phyloP scores from a whole-genome alignment of 148 eudicot genomes.

The Rhododendron henanense region DNA sequence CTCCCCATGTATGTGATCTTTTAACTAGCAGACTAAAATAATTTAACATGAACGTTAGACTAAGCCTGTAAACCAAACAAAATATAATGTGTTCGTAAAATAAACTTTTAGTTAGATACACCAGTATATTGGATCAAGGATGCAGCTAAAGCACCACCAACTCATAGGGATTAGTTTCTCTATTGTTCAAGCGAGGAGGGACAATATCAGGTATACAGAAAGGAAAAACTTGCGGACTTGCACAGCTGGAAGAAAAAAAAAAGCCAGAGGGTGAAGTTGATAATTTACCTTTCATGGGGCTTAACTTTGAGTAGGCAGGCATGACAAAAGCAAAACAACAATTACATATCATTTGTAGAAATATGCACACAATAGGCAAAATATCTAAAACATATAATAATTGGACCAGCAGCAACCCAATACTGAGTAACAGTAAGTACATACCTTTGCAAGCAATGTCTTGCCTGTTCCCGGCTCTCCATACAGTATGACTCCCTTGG shows the following conservation, averaged over 20 bases:
- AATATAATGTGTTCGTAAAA: background rate
- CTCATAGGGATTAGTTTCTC: background rate
- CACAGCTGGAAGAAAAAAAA: background rate
- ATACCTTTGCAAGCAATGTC: conserved; percentile 94
- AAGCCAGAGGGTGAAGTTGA: background rate
- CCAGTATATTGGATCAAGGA: background rate
- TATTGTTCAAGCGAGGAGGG: background rate
- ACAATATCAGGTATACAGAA: background rate
- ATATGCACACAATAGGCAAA: background rate
- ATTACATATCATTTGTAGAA: background rate
- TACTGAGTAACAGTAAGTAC: background rate
- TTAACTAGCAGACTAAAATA: background rate
- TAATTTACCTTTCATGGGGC: background rate
- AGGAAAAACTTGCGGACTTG: background rate
- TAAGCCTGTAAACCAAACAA: background rate
- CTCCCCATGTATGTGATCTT: background rate
- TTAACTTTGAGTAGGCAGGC: background rate
- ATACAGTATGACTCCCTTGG: conserved; percentile 93
- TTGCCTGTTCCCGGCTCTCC: conserved; percentile 99
- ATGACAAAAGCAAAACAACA: background rate
- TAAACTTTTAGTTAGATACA: background rate
- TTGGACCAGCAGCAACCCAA: background rate
- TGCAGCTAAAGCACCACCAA: background rate
- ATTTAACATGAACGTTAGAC: background rate
- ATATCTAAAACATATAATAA: background rate